Evolutionary conservation across 148 eudicot genomes (phyloP).

Genomic region (Vaccinium vitisidaea): DNA sequence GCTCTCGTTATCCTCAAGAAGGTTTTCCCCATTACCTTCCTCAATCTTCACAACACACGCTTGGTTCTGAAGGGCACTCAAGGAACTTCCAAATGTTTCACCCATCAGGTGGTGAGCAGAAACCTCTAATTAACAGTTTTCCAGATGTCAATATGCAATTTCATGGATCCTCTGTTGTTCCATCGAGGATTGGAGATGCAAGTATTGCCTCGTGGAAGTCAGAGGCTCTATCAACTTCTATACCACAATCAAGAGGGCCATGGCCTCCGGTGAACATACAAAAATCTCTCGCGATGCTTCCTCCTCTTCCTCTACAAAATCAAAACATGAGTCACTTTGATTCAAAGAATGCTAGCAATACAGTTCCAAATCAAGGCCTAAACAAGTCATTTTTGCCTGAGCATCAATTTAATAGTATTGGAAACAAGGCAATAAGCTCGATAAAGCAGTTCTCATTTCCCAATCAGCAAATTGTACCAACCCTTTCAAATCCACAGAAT

Average conservation of each 20-base stretch:
- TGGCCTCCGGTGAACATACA: conserved; percentile 42
- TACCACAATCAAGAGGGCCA: conserved; percentile 33
- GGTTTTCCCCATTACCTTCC: conserved; percentile 25
- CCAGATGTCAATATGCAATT: conserved; percentile 26
- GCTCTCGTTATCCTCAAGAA: conserved; percentile 46
- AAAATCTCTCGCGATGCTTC: conserved; percentile 30
- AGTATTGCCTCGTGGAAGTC: conserved; percentile 33
- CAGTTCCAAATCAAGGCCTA: conserved; percentile 36
- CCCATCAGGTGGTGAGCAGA: conserved; percentile 38
- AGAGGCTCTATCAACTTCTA: conserved; percentile 29
- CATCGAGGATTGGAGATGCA: conserved; percentile 27
- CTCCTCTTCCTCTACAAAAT: conserved; percentile 38
- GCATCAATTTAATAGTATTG: conserved; percentile 36
- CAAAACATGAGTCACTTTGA: conserved; percentile 44
- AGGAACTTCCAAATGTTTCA: conserved; percentile 32
- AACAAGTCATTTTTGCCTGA: conserved; percentile 24
- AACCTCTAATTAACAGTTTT: conserved; percentile 35
- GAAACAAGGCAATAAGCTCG: conserved; percentile 27
- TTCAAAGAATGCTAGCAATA: conserved; percentile 29
- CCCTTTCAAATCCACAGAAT: conserved; percentile 35
- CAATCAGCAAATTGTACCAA: conserved; percentile 31
- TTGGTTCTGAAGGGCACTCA: conserved; percentile 29
- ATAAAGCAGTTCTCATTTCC: conserved; percentile 34
- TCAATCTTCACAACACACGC: conserved; percentile 27
- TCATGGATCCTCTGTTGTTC: conserved; percentile 22